Base-by-base conservation (phyloP, 148 eudicot genomes). In the Rhododendron molle region DNA sequence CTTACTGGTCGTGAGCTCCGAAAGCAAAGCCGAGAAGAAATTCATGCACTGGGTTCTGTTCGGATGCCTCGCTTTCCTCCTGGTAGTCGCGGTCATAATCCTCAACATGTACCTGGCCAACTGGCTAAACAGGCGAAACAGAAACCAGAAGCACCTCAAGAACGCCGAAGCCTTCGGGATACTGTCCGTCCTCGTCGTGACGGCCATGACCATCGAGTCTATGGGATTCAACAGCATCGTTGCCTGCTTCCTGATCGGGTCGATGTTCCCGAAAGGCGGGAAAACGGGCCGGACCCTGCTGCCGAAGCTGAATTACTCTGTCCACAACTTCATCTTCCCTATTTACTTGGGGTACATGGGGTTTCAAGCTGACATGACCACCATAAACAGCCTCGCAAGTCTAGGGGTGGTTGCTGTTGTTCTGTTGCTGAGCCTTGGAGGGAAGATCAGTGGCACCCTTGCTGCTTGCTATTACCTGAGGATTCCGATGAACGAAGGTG, bases 321-420 rank as follows among this genome's bases (percentile, higher is more conserved):
- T 95, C 21, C 92, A 93, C 72, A 95, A 93, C 67, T 97, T 97
- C 60, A 88, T 97, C 30, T 90, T 93, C 83, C 99, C 99, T 1
- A 86, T 97, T 76, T 97, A 95, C 85, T 92, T 97, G 83, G 98
- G 99, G 40, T 95, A 94, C 89, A 85, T 92, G 4, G 99, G 99
- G 15, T 95, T 97, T 85, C 95, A 89, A 86, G 96, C 94, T 4
- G 92, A 97, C 86, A 62, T 94, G 1, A 83, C 62, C 82, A 49
- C 72, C 58, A 26, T 91, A 12, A 77, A 85, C 44, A 86, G 72
- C 46, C 44, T 72, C n/a, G 52, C 83, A 56, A 90, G 78, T 30
- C 26, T 94, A 38, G 89, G 81, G 12, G 52, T 93, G 36, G 28
- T 92, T 20, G 83, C 83, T 1, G 65, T 97, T 43, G 52, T 97